These are phyloP conservation scores for Penicillium sp. DNA, from an alignment of 2,329 filamentous ascomycete genomes.

Conservation along the genomic window DNA sequence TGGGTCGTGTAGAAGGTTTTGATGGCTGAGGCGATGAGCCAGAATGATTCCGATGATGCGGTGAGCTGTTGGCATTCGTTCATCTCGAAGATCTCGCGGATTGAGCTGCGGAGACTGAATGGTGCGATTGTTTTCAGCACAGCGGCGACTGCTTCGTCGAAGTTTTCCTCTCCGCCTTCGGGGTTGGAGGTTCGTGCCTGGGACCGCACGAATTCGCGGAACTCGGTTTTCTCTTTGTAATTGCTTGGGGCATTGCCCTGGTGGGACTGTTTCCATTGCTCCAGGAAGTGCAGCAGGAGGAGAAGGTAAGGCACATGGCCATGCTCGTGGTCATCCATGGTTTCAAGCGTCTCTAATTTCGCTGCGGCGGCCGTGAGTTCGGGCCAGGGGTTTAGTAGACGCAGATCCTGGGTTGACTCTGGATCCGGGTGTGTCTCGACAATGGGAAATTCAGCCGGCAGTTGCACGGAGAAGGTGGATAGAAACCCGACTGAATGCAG, in stretches of 20 bases:
- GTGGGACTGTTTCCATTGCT: slow-evolving; percentile 70
- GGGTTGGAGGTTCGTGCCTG: slow-evolving; percentile 67
- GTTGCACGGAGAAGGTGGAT: slow-evolving; percentile 74
- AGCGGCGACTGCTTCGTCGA: slow-evolving; percentile 82
- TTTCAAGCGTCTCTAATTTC: slow-evolving; percentile 64
- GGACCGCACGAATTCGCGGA: slow-evolving; percentile 65
- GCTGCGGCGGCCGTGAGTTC: slow-evolving; percentile 67
- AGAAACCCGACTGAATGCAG: slow-evolving; percentile 91
- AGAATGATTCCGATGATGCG: slow-evolving; percentile 64
- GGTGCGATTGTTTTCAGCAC: slow-evolving; percentile 81
- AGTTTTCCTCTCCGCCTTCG: slow-evolving; percentile 94
- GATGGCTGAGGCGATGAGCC: slow-evolving; percentile 80
- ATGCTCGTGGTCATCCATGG: slow-evolving; percentile 72
- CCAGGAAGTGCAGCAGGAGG: slow-evolving; percentile 76
- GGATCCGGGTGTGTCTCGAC: slow-evolving; percentile 94
- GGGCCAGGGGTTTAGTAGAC: slow-evolving; percentile 79
- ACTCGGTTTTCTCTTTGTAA: slow-evolving; percentile 83
- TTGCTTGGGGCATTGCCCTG: slow-evolving; percentile 64
- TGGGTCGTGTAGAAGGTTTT: slow-evolving; percentile 71
- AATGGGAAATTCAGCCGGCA: slow-evolving; percentile 80
- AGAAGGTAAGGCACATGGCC: slow-evolving; percentile 87
- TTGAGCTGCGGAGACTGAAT: slow-evolving; percentile 62
- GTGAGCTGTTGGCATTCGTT: slow-evolving; percentile 52
- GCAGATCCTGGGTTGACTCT: slow-evolving; percentile 76
- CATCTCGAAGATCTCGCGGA: slow-evolving; percentile 76